Evolutionary conservation across 2,329 filamentous ascomycete genomes (phyloP), one percentile per base, ranked within the genome.

Genomic region (Tolypocladium inflatum): DNA sequence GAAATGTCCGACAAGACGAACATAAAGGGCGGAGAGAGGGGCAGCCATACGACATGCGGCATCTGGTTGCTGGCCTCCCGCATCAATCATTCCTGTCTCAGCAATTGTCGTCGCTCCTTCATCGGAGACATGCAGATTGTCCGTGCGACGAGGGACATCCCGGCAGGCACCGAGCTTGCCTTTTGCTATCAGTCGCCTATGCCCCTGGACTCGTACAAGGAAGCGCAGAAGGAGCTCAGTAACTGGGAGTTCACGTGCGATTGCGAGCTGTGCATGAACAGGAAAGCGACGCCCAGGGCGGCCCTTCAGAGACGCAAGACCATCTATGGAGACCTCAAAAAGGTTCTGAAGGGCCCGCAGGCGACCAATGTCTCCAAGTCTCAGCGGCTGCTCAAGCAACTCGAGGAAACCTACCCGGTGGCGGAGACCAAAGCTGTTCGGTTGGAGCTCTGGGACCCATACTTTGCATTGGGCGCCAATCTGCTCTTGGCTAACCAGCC

Each of bases 101-200:
- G 65, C 11, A 84, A 82, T 61, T 74, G 73, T 21, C 60, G 58
- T 0, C 77, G 77, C 19, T 66, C 74, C 1, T 83, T 82, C 63
- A 79, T 84, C 42, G 80, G 81, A 3, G 80, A 85, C 62, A 74
- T 84, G 70, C 71, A 75, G 61, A 71, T 83, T 9, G 55, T 83
- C 26, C 77, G 78, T 9, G 80, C 81, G 0, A 67, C 73, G 0
- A 63, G 62, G 11, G 73, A 80, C 50, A 65, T 84, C 0, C 61
- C 70, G 0, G 61, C 74, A 0, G 69, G 70, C 35, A 74, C 78
- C 0, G 80, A 85, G 64, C 62, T 85, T 8, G 63, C 65, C 1
- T 74, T 77, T 57, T 62, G 61, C 52, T 82, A 82, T 61, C 57
- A 61, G 3, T 19, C 57, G 3, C 65, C 70, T 2, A 4, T 58